A percentile compares a stretch with the other conserved stretches of the same genome.
Evolutionary conservation across 2,329 filamentous ascomycete genomes (phyloP).

Genomic region (Talaromyces sp.): DNA sequence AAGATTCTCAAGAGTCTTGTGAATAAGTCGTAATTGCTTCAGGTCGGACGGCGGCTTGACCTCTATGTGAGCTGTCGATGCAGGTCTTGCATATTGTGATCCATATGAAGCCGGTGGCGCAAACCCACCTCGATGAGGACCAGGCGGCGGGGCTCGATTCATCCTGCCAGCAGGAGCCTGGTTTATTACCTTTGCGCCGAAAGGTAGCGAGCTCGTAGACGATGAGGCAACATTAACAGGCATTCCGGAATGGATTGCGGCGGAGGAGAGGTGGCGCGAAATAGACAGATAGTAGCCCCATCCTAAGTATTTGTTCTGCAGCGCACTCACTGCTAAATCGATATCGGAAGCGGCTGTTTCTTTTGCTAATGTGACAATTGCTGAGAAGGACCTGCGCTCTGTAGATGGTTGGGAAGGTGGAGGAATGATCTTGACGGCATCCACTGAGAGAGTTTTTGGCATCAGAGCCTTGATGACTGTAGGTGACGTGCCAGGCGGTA

Average conservation of each 20-base stretch:
- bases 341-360: conserved; percentile 81
- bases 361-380: conserved; percentile 74
- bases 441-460: conserved; percentile 56
- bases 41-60: conserved; percentile 74
- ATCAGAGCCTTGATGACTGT: conserved; percentile 47
- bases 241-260: conserved; percentile 54
- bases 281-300: conserved; percentile 77
- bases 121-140: conserved; percentile 57
- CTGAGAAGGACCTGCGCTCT: conserved; percentile 67
- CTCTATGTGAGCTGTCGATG: conserved; percentile 58
- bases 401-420: conserved; percentile 42
- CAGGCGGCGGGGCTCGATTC: conserved; percentile 46
- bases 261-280: conserved; percentile 77
- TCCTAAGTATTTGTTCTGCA: conserved; percentile 81
- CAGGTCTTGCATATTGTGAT: conserved; percentile 41
- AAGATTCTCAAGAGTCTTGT: conserved; percentile 77
- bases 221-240: conserved; percentile 42
- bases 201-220: conserved; percentile 58
- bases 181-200: conserved; percentile 67
- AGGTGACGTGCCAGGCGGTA: conserved; percentile 50
- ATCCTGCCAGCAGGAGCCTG: conserved; percentile 42
- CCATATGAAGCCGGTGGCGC: conserved; percentile 71
- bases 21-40: conserved; percentile 74
- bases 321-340: conserved; percentile 67
- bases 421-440: conserved; percentile 67